Conservation (phyloP, 441 rosid species). For the Arabidopsis hybrid region DNA sequence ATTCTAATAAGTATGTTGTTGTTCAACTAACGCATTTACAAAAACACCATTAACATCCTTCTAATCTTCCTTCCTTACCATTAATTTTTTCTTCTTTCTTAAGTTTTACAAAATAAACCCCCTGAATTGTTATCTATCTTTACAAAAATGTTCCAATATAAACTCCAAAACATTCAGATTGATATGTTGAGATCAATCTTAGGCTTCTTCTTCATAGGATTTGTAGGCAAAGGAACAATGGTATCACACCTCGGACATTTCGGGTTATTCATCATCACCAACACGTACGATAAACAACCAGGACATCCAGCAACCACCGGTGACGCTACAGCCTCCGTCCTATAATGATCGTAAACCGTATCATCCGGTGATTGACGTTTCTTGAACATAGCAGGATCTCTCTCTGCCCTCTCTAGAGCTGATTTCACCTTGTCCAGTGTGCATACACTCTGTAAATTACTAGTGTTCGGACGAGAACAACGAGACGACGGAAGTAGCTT, state of each 20-base stretch:
- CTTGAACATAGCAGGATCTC: conserved; percentile 43
- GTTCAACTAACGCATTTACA: conserved; percentile 19
- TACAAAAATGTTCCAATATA: conserved; percentile 46
- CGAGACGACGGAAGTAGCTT: conserved; percentile 48
- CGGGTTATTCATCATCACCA: conserved; percentile 68
- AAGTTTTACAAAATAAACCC: conserved; percentile 17
- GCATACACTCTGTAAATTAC: conserved; percentile 75
- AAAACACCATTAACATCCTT: background rate
- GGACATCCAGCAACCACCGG: conserved; percentile 83
- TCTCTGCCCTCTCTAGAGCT: conserved; percentile 72
- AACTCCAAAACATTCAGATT: conserved; percentile 47
- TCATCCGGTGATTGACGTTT: conserved; percentile 57
- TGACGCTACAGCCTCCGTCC: conserved; percentile 28
- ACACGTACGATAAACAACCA: conserved; percentile 74
- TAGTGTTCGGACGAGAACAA: conserved; percentile 25
- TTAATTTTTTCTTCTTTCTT: background rate
- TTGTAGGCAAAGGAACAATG: conserved; percentile 54
- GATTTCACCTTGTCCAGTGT: conserved; percentile 84
- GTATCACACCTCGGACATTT: conserved; percentile 83
- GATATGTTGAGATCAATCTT: conserved; percentile 86
- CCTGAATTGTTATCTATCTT: conserved; percentile 40
- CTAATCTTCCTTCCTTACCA: background rate
- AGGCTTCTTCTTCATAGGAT: conserved; percentile 57
- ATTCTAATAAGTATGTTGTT: background rate
- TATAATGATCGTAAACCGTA: background rate